These are phyloP conservation scores for Castanea sativa DNA, from an alignment of 306 rosid species.

Conservation along the genomic window DNA sequence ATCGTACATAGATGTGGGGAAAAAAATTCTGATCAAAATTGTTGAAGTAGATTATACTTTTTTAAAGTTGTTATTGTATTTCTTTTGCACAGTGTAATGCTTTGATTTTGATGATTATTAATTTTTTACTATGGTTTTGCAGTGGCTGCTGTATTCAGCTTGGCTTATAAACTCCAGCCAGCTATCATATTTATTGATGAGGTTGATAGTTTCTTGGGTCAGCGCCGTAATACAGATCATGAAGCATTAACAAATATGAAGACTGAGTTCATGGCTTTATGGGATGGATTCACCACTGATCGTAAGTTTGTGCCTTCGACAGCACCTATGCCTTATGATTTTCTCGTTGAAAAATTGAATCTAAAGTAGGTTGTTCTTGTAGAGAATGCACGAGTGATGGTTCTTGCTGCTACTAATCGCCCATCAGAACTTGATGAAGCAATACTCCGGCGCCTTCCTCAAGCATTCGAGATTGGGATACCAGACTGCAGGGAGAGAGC, in stretches of 20 bases:
- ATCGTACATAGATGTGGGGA: neutral
- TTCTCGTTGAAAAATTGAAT: neutral
- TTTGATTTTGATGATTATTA: conserved; percentile 18
- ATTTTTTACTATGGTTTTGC: conserved; percentile 28
- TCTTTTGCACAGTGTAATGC: neutral
- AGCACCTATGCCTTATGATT: neutral
- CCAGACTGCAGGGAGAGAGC: conserved; percentile 80
- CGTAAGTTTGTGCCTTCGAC: conserved; percentile 50
- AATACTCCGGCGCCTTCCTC: conserved; percentile 97
- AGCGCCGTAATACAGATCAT: conserved; percentile 91
- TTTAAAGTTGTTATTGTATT: conserved; percentile 14
- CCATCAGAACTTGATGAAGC: conserved; percentile 99
- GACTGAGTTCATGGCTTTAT: conserved; percentile 97
- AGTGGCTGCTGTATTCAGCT: conserved; percentile 96
- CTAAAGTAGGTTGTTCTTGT: conserved; percentile 16
- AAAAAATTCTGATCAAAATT: neutral
- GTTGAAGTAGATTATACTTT: neutral
- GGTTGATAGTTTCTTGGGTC: conserved; percentile 98
- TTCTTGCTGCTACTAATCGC: conserved; percentile 97
- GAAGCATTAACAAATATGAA: conserved; percentile 95
- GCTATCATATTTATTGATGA: conserved; percentile 97
- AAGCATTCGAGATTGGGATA: conserved; percentile 88
- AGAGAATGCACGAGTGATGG: conserved; percentile 97
- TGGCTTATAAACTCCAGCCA: conserved; percentile 98
- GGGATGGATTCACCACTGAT: conserved; percentile 99